These are phyloP conservation scores for Breviolum minutum DNA, from an alignment of 73 alveolate genomes.

Conservation along the genomic window DNA sequence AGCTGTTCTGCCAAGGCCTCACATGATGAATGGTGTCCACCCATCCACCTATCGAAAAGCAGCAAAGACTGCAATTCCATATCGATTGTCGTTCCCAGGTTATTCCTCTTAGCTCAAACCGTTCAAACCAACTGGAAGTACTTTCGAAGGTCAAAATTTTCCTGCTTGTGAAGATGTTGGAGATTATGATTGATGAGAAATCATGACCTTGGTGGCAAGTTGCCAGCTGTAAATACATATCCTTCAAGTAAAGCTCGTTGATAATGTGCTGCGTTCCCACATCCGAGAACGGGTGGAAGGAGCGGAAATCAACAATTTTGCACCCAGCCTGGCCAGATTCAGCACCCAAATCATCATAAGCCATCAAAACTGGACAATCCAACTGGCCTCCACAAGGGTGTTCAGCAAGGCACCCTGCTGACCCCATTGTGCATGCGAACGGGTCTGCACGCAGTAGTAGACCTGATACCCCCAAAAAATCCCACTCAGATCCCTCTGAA, in stretches of 20 bases:
- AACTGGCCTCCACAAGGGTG: slow-evolving; percentile 22
- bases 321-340: slow-evolving; percentile 40
- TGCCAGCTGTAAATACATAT: slow-evolving; percentile 41
- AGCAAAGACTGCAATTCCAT: too few species aligned
- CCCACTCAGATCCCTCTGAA: neutral
- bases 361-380: neutral
- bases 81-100: too few species aligned
- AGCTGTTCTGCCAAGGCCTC: slow-evolving; percentile 61
- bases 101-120: too few species aligned
- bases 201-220: neutral
- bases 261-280: slow-evolving; percentile 89
- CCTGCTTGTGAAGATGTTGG: too few species aligned
- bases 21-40: too few species aligned
- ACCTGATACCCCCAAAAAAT: neutral
- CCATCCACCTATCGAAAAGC: too few species aligned
- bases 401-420: slow-evolving; percentile 85
- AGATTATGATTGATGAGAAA: too few species aligned
- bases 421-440: slow-evolving; percentile 89
- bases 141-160: neutral
- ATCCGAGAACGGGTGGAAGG: slow-evolving; percentile 71
- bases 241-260: slow-evolving; percentile 74
- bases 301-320: slow-evolving; percentile 85
- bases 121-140: too few species aligned
- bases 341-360: neutral
- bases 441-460: slow-evolving; percentile 78